Percentiles rank a stretch among this genome's conserved stretches.
phyloP scores from a whole-genome alignment of 2,329 filamentous ascomycete genomes.

The Gliomastix tumulicola region DNA sequence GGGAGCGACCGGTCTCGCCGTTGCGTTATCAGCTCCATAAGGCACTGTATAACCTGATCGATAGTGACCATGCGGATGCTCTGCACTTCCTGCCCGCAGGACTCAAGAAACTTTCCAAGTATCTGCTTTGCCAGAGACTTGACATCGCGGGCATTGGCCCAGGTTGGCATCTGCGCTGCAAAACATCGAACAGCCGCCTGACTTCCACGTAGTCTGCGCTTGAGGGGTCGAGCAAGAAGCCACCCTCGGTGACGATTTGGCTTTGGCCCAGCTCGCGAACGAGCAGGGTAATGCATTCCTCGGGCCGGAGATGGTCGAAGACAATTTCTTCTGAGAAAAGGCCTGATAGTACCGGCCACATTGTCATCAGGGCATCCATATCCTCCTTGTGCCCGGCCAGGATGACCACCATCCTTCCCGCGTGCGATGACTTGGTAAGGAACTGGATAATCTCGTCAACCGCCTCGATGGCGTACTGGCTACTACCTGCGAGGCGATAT shows the following conservation, averaged over 20 bases:
- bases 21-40: too few species aligned
- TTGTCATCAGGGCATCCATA: slow-evolving; percentile 54
- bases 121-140: background rate
- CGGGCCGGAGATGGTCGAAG: slow-evolving; percentile 28
- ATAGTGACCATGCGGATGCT: too few species aligned
- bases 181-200: too few species aligned
- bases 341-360: slow-evolving; percentile 58
- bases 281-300: background rate
- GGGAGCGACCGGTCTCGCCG: too few species aligned
- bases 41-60: too few species aligned
- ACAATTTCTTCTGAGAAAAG: slow-evolving; percentile 56
- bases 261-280: background rate
- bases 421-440: slow-evolving; percentile 47
- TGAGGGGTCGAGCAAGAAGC: background rate
- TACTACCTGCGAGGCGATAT: slow-evolving; percentile 50
- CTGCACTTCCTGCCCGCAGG: too few species aligned
- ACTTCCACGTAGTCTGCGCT: too few species aligned
- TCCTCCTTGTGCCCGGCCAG: slow-evolving; percentile 62
- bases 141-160: background rate
- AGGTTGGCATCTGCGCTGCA: background rate
- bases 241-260: background rate
- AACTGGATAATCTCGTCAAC: slow-evolving; percentile 46
- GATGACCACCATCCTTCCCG: slow-evolving; percentile 56
- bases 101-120: background rate
- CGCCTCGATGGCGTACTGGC: slow-evolving; percentile 48